Evolutionary conservation across 1,284 basidiomycete genomes (phyloP), one percentile per base, ranked within the genome.

Genomic region (Coniferiporia sulphurascens): DNA sequence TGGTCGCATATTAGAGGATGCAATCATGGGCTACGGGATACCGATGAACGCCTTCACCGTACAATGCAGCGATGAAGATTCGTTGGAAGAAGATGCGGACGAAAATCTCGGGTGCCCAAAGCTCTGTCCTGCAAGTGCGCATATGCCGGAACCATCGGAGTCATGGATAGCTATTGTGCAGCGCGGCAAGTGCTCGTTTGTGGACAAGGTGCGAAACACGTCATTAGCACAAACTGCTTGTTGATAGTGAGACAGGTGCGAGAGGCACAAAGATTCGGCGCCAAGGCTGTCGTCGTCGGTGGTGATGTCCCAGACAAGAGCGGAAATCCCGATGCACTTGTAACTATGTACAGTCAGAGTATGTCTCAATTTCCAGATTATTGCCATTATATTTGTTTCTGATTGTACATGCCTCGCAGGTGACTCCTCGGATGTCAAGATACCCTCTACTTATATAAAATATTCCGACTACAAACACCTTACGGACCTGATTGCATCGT

Each of bases 341-440:
- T 95, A 46, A 94, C 91, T 62, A 95, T 95, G 93, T 94, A 89
- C 72, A 91, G 88, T 70, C 89, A 89, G 72, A 86, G 88, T 89
- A 65, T 55, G 80, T 70, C 34, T 1, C 19, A 19, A 35, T 45
- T 49, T 1, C 48, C 41, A 12, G 32, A 45, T 50, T 6, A 38
- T 36, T 38, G 6, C 59, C 55, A 55, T 52, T 36, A 65, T 27
- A 60, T 10, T 27, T 46, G 15, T 46, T 48, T 34, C 35, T 36
- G 38, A 54, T 34, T 55, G 55, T 63, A 56, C 62, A 45, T 49
- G 54, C 52, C 59, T 53, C 54, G 46, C 69, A 91, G 88, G 80
- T 66, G 88, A 90, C 68, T 77, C 88, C 4, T 87, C 87, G 27
- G 88, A 91, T 67, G 78, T 91, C 63, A 76, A 70, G 52, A 88